Evolutionary conservation across 208 protist genomes (phyloP).

Genomic region (Sergeia podlipaevii): DNA sequence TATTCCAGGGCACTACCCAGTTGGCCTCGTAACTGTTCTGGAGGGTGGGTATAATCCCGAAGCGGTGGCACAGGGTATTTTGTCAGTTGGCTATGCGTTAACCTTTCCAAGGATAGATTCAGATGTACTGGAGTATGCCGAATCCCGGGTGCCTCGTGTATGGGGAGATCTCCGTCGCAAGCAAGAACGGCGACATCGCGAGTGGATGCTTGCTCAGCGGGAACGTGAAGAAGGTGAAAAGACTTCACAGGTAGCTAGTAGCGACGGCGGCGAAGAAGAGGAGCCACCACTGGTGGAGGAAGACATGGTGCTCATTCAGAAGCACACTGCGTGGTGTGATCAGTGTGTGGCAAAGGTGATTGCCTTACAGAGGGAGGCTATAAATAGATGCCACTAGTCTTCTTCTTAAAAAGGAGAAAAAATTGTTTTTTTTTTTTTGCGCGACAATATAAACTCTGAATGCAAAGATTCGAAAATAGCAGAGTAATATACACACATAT

Average conservation of each 20-base stretch:
- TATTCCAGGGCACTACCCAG: too few species aligned
- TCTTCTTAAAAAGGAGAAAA: too few species aligned
- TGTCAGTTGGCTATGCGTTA: slow-evolving; percentile 57
- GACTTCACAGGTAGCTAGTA: too few species aligned
- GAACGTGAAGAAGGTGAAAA: slow-evolving; percentile 12
- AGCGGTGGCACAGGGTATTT: slow-evolving; percentile 53
- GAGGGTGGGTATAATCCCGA: slow-evolving; percentile 83
- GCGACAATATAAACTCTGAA: too few species aligned
- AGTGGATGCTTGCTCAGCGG: slow-evolving; percentile 16
- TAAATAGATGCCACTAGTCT: too few species aligned
- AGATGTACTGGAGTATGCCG: slow-evolving; percentile 20
- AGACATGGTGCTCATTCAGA: slow-evolving; percentile 24
- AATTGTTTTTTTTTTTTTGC: too few species aligned
- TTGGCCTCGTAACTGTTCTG: slow-evolving; percentile 52
- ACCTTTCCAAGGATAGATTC: slow-evolving; percentile 36
- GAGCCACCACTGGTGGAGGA: slow-evolving; percentile 12
- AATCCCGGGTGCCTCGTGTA: slow-evolving; percentile 26
- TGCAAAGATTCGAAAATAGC: too few species aligned
- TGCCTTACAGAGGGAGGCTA: too few species aligned
- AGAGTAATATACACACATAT: too few species aligned
- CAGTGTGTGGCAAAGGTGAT: too few species aligned
- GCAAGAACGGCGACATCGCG: slow-evolving; percentile 20
- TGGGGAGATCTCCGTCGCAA: slow-evolving; percentile 59
- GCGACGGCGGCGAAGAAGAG: not conserved
- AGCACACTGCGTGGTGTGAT: slow-evolving; percentile 49